Evolutionary conservation across 352 stramenopile species (phyloP).

Genomic region (Phytopythium ostracodes): DNA sequence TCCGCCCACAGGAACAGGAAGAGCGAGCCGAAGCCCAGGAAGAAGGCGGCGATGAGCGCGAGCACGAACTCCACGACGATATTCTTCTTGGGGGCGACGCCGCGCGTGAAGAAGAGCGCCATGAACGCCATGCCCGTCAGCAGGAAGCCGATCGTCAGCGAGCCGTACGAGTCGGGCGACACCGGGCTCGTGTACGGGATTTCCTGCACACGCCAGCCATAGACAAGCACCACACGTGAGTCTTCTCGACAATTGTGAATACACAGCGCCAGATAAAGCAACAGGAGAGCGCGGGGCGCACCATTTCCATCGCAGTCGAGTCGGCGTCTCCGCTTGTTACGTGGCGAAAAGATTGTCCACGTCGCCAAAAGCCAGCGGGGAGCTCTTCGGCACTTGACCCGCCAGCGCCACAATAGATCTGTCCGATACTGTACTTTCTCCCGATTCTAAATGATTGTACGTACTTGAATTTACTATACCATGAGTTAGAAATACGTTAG

Average conservation of each 20-base stretch:
- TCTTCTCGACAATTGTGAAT: too few relatives aligned
- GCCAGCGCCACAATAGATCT: not conserved
- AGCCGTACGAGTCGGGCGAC: slow-evolving; percentile 64
- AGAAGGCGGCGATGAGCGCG: slow-evolving; percentile 58
- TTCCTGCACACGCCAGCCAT: slow-evolving; percentile 31
- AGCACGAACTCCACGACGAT: slow-evolving; percentile 60
- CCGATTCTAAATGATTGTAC: too few relatives aligned
- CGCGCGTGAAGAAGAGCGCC: slow-evolving; percentile 80
- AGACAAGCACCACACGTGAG: not conserved
- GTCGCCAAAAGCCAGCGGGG: not conserved
- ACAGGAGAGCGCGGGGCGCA: slow-evolving; percentile 9
- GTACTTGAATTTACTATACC: not conserved
- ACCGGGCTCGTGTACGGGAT: slow-evolving; percentile 82
- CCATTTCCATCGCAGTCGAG: slow-evolving; percentile 35
- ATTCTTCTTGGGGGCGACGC: slow-evolving; percentile 76
- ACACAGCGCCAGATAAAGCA: not conserved
- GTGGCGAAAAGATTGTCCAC: slow-evolving; percentile 9
- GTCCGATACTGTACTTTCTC: not conserved
- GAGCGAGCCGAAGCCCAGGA: slow-evolving; percentile 78
- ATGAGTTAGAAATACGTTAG: not conserved
- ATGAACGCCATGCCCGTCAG: slow-evolving; percentile 75
- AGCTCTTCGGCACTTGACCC: slow-evolving; percentile 1
- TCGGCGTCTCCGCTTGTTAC: slow-evolving; percentile 7
- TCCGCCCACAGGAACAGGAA: slow-evolving; percentile 88
- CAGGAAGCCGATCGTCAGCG: slow-evolving; percentile 48